Conservation (phyloP, 306 rosid genomes). For the Vicia faba region DNA sequence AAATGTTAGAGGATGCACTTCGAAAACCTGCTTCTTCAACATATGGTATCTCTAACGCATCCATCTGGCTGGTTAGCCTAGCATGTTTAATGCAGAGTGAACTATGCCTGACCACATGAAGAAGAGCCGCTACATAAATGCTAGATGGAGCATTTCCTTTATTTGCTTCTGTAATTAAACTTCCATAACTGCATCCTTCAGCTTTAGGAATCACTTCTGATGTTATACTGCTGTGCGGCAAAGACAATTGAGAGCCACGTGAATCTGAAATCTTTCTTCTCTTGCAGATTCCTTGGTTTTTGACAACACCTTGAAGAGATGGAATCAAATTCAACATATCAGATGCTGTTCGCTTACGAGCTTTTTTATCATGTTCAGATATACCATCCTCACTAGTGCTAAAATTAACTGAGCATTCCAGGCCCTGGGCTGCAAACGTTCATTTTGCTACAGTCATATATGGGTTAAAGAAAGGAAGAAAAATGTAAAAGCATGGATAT, state of each 20-base stretch:
- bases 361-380: constrained; percentile 61
- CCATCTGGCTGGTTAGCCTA: constrained; percentile 97
- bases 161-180: constrained; percentile 82
- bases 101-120: constrained; percentile 93
- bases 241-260: constrained; percentile 46
- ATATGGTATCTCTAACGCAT: constrained; percentile 79
- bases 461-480: constrained; percentile 11
- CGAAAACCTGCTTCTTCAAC: constrained; percentile 93
- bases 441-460: constrained; percentile 41
- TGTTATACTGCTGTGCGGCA: constrained; percentile 54
- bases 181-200: constrained; percentile 68
- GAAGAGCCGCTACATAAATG: constrained; percentile 86
- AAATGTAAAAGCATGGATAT: constrained; percentile 11
- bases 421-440: constrained; percentile 64
- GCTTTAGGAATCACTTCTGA: constrained; percentile 58
- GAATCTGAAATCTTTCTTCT: constrained; percentile 66
- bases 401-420: constrained; percentile 54
- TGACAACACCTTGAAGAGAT: constrained; percentile 70
- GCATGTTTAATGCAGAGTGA: constrained; percentile 94
- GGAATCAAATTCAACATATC: constrained; percentile 83
- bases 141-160: constrained; percentile 86
- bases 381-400: constrained; percentile 49
- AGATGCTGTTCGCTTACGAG: constrained; percentile 74
- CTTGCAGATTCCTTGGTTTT: constrained; percentile 50
- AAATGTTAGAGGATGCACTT: constrained; percentile 83